Evolutionary conservation across 306 rosid species (phyloP), one percentile per base, ranked within the genome.

Genomic region (Rosa rugosa): DNA sequence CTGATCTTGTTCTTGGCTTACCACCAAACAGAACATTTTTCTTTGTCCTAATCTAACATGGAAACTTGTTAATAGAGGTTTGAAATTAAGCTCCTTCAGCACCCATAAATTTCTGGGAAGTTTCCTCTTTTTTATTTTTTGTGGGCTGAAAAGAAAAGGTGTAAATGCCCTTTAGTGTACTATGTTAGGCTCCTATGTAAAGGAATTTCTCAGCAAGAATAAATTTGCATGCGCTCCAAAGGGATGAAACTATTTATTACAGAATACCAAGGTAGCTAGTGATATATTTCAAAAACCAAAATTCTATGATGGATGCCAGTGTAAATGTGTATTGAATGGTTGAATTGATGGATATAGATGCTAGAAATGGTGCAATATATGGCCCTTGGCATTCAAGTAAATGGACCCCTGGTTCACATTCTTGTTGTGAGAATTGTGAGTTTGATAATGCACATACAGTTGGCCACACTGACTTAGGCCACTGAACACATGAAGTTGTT

Each of bases 311-410:
- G 45, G 42, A 75, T 23, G 77, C 10, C 51, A 65, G 60, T 36
- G 50, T 27, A 71, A 27, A 49, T 72, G 17, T 47, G 44, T 51
- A 5, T 13, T 67, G 63, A 49, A 76, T 8, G 6, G 49, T 6
- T 36, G 10, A 45, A 10, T 8, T 8, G 60, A 64, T 34, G 46
- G 34, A 34, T 8, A 20, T 38, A 13, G 31, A 41, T 12, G 72
- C 8, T 22, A 20, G 62, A 41, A 41, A 68, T 71, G 69, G 60
- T 54, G 44, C 47, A 18, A 14, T 31, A 65, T 68, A 65, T 75
- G 77, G 76, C 77, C 80, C 67, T 76, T 40, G 17, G 77, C 80
- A 75, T 76, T 82, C 67, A 72, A 67, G 74, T 74, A 8, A 5
- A 47, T 51, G 77, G 77, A 63, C 73, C 84, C 73, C 59, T 54